Base-by-base conservation (phyloP, 2,329 filamentous ascomycete species). In the Colletotrichum eleusines region DNA sequence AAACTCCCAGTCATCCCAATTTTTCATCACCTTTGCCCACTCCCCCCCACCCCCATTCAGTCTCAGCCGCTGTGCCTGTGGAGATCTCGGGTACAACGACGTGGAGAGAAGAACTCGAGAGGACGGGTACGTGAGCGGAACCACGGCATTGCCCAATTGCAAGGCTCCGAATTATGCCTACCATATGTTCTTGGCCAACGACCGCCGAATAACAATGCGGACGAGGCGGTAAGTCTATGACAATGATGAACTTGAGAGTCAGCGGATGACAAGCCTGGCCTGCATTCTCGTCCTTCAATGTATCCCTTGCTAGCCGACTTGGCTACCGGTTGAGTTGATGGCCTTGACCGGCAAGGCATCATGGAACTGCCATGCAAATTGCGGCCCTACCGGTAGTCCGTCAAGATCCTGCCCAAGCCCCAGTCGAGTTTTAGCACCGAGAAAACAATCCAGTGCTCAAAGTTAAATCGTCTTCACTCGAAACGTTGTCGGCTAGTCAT, bases 1-100 rank as follows among this genome's bases (percentile, higher is more conserved):
- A 44, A 67, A 58, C 51, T 11, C 63, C 58, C 38, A 62, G 63
- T 63, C 68, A 71, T 67, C 68, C 63, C n/a, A 51, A 62, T 58
- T 67, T 66, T 67, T 67, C 63, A 55, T 55, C 50, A 31, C 6
- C 31, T 67, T 26, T 35, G 40, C 50, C 26, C 26, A 38, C 51
- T 3, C 40, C 14, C 31, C 61, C 16, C 31, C 42, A n/a, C 31
- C 61, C 16, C 31, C 42, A n/a, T 44, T n/a, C 59, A 33, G 51
- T 28, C 26, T 14, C 50, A 53, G 14, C 54, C 40, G 40, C 40
- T 33, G 42, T 31, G 40, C 40, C 31, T 55, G 42, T 33, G 42
- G 23, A 35, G n/a, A 42, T 33, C n/a, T 48, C 55, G 61, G 38
- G 46, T 31, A 46, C 51, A 54, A 33, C 58, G 14, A 33, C n/a